phyloP scores from a whole-genome alignment of 2,329 filamentous ascomycete species.

The Penicillium italicum region DNA sequence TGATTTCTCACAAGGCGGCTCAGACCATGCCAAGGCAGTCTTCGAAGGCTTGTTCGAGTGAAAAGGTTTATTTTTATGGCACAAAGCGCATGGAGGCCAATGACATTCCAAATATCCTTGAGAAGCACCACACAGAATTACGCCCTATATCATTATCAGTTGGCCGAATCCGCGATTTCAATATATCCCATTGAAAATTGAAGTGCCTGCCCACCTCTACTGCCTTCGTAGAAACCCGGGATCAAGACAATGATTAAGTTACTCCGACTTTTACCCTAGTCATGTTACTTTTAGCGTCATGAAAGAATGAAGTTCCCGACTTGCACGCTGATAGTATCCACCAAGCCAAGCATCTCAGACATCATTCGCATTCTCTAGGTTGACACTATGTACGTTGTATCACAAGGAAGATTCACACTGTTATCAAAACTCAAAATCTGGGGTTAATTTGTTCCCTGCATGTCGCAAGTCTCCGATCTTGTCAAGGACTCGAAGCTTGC shows the following conservation, averaged over 20 bases:
- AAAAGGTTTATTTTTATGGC: background rate
- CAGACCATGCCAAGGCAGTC: conserved; percentile 3
- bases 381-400: background rate
- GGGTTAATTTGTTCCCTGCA: conserved; percentile 1
- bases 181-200: conserved; percentile 11
- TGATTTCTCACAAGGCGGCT: conserved; percentile 10
- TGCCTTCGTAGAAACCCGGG: background rate
- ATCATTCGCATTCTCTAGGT: background rate
- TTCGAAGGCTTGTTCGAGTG: conserved; percentile 15
- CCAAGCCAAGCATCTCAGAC: background rate
- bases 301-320: background rate
- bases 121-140: background rate
- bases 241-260: conserved; percentile 1
- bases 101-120: background rate
- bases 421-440: background rate
- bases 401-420: background rate
- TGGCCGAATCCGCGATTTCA: background rate
- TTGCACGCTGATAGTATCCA: background rate
- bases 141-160: conserved; percentile 2
- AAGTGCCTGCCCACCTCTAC: background rate
- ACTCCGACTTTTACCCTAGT: background rate
- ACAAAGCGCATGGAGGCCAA: background rate
- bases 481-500: conserved; percentile 14
- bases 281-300: no score
- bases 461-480: conserved; percentile 15